Conservation (phyloP, 768 basidiomycete genomes). For the Collybia sordida region DNA sequence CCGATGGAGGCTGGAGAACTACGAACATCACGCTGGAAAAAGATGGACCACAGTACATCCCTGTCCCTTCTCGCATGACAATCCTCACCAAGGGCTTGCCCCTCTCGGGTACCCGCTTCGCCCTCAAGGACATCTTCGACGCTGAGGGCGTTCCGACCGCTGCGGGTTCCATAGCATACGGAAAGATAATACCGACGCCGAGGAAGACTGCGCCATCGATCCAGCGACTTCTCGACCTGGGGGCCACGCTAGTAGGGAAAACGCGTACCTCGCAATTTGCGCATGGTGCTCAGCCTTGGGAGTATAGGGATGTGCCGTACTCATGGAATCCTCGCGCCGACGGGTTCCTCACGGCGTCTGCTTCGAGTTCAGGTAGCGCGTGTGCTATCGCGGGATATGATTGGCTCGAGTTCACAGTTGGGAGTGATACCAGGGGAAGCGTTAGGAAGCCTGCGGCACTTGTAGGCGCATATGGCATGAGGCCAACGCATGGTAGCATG, state of each 20-base stretch:
- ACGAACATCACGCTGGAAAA: conserved; percentile 29
- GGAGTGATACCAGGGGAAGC: conserved; percentile 39
- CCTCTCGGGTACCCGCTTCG: conserved; percentile 47
- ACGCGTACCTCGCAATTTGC: conserved; percentile 53
- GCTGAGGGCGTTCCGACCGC: conserved; percentile 31
- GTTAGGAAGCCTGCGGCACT: conserved; percentile 39
- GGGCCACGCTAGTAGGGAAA: conserved; percentile 54
- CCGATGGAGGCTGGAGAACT: conserved; percentile 28
- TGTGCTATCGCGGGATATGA: conserved; percentile 37
- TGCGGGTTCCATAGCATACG: conserved; percentile 33
- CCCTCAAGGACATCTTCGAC: conserved; percentile 44
- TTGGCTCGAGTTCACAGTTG: conserved; percentile 37
- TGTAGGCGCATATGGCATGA: conserved; percentile 35
- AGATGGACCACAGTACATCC: conserved; percentile 33
- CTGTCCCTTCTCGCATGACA: conserved; percentile 49
- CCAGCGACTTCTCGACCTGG: conserved; percentile 43
- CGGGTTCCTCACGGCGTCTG: conserved; percentile 33
- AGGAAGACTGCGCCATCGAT: conserved; percentile 39
- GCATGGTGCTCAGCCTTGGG: conserved; percentile 43
- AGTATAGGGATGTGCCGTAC: conserved; percentile 33
- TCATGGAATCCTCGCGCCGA: conserved; percentile 39
- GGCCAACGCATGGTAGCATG: conserved; percentile 31
- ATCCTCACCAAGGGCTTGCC: conserved; percentile 25
- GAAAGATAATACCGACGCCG: conserved; percentile 31
- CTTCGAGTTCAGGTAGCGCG: conserved; percentile 38